These are phyloP conservation scores for Leccinum variabile DNA, from an alignment of 1,284 basidiomycete genomes.

Conservation along the genomic window DNA sequence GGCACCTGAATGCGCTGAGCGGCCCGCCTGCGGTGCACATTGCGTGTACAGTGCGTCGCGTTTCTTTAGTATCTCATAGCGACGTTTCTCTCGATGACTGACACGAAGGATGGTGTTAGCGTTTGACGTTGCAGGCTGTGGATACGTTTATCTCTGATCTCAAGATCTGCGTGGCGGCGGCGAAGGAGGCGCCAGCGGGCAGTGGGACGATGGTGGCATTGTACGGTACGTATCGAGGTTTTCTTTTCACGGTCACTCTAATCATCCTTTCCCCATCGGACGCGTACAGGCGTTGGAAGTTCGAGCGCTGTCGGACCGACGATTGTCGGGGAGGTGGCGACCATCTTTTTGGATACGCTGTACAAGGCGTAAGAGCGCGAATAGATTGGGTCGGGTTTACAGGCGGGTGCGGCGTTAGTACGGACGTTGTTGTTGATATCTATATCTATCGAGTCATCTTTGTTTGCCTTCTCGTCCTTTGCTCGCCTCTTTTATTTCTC, in stretches of 20 bases:
- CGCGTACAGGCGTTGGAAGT: conserved; percentile 76
- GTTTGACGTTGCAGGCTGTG: conserved; percentile 74
- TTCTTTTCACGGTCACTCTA: neutral
- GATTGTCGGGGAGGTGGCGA: conserved; percentile 85
- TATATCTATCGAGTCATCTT: neutral
- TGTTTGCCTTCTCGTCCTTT: neutral
- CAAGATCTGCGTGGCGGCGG: conserved; percentile 71
- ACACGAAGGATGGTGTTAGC: conserved; percentile 57
- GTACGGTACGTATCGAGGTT: conserved; percentile 63
- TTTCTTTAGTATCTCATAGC: neutral
- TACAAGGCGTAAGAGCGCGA: conserved; percentile 62
- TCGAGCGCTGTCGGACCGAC: conserved; percentile 86
- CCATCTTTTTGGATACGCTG: conserved; percentile 78
- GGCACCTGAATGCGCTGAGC: conserved; percentile 88
- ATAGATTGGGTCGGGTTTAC: neutral
- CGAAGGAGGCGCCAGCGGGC: conserved; percentile 54
- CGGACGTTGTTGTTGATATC: neutral
- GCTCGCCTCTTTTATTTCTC: neutral
- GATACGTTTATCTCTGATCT: conserved; percentile 82
- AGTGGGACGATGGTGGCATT: conserved; percentile 84
- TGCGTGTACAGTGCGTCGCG: conserved; percentile 79
- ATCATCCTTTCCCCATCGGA: neutral
- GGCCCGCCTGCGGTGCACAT: conserved; percentile 88
- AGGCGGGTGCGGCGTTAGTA: neutral
- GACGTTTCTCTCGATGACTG: neutral